These are phyloP conservation scores for Colletotrichum zoysiae DNA, from an alignment of 2,329 filamentous ascomycete species.

Conservation along the genomic window DNA sequence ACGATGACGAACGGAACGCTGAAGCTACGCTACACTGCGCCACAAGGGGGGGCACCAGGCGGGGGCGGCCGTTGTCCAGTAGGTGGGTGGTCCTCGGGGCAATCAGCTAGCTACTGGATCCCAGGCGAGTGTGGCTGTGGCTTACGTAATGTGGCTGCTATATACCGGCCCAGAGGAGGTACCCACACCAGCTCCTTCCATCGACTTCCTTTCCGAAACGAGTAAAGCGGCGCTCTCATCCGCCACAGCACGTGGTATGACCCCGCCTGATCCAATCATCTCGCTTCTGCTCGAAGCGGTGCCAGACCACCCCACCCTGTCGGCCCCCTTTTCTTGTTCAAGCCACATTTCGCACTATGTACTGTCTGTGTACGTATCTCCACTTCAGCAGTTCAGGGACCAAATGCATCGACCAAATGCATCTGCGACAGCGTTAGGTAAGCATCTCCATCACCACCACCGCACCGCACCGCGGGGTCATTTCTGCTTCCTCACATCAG, in stretches of 20 bases:
- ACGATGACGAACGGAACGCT: conserved; percentile 37
- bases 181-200: conserved; percentile 16
- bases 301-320: background rate
- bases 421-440: background rate
- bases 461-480: conserved; percentile 31
- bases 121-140: background rate
- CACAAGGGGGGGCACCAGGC: conserved; percentile 26
- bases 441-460: background rate
- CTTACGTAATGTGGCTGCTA: no score
- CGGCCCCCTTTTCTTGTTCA: background rate
- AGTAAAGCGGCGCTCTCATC: background rate
- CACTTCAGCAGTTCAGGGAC: background rate
- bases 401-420: no score
- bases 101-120: conserved; percentile 33
- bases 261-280: conserved; percentile 7
- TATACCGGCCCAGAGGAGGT: background rate
- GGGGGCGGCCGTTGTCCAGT: conserved; percentile 3
- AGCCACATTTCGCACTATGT: conserved; percentile 15
- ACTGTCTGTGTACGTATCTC: background rate
- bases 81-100: conserved; percentile 24
- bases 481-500: conserved; percentile 18
- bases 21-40: conserved; percentile 39
- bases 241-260: conserved; percentile 21
- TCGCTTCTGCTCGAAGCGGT: background rate
- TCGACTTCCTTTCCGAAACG: conserved; percentile 24